Conservation (phyloP, 23 red algal genomes). For the Gracilaria caudata region DNA sequence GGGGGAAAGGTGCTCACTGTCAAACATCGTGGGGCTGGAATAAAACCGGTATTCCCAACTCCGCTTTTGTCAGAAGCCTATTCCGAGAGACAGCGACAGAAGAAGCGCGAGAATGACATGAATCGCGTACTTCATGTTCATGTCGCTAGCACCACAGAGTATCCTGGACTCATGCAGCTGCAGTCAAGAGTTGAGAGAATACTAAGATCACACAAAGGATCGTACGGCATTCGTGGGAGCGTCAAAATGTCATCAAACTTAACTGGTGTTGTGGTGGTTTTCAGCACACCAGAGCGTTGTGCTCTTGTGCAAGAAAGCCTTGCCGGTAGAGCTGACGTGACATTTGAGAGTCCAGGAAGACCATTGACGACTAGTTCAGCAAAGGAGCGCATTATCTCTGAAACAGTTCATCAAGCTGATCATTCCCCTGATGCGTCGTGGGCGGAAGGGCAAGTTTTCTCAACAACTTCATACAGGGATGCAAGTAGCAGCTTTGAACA, state of each 20-base stretch:
- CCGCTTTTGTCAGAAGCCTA: slow-evolving; percentile 53
- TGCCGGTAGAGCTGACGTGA: slow-evolving; percentile 1
- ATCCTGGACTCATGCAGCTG: neutral
- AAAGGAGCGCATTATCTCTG: neutral
- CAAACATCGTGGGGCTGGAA: slow-evolving; percentile 50
- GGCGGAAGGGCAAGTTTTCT: neutral
- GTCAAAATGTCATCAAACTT: slow-evolving; percentile 48
- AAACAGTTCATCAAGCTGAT: neutral
- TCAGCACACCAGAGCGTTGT: slow-evolving; percentile 49
- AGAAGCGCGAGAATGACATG: slow-evolving; percentile 33
- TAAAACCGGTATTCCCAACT: slow-evolving; percentile 45
- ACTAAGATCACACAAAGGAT: slow-evolving; percentile 37
- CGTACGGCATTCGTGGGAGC: neutral
- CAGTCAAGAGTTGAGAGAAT: slow-evolving; percentile 10
- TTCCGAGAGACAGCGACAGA: neutral
- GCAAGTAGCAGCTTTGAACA: neutral
- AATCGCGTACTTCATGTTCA: slow-evolving; percentile 30
- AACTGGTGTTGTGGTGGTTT: slow-evolving; percentile 32
- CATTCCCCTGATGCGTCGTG: neutral
- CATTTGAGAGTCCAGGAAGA: slow-evolving; percentile 26
- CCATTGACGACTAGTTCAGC: neutral
- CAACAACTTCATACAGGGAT: neutral
- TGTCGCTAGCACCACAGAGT: slow-evolving; percentile 17
- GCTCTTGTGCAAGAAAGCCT: slow-evolving; percentile 8
- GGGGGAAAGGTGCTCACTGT: slow-evolving; percentile 13